These are phyloP conservation scores for Baudoinia panamericana DNA, from an alignment of 495 filamentous ascomycete species.

Conservation along the genomic window DNA sequence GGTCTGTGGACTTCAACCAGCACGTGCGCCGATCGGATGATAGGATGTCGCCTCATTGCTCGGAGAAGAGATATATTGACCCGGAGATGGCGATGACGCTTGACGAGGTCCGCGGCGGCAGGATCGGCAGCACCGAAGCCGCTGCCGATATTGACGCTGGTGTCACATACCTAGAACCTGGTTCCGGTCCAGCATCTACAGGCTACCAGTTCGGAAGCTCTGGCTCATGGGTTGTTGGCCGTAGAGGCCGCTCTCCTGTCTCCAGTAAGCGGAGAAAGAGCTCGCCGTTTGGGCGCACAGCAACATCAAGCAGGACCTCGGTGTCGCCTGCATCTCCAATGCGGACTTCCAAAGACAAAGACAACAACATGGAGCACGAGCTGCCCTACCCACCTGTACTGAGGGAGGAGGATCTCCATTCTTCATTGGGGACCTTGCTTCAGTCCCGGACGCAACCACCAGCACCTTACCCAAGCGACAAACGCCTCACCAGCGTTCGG, in stretches of 20 bases:
- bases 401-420: not conserved
- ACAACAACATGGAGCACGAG: not conserved
- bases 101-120: slow-evolving; percentile 22
- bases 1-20: slow-evolving; percentile 4
- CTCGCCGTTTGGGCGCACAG: slow-evolving; percentile 16
- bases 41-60: slow-evolving; percentile 22
- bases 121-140: slow-evolving; percentile 1
- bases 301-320: slow-evolving; percentile 14
- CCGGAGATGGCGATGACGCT: slow-evolving; percentile 23
- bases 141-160: slow-evolving; percentile 19
- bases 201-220: slow-evolving; percentile 25
- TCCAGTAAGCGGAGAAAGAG: slow-evolving; percentile 17
- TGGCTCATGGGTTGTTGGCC: slow-evolving; percentile 25
- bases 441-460: not conserved
- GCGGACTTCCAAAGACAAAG: not conserved
- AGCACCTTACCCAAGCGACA: too few species aligned
- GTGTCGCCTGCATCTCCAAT: not conserved
- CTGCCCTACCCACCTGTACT: not conserved
- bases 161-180: slow-evolving; percentile 20
- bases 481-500: not conserved
- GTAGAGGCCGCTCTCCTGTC: slow-evolving; percentile 21
- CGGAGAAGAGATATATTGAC: slow-evolving; percentile 30
- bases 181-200: slow-evolving; percentile 18
- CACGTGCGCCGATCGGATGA: slow-evolving; percentile 2
- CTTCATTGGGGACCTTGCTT: not conserved